Evolutionary conservation across 179 eudicot species (phyloP), one percentile per base, ranked within the genome.

Genomic region (Spinacia oleracea): DNA sequence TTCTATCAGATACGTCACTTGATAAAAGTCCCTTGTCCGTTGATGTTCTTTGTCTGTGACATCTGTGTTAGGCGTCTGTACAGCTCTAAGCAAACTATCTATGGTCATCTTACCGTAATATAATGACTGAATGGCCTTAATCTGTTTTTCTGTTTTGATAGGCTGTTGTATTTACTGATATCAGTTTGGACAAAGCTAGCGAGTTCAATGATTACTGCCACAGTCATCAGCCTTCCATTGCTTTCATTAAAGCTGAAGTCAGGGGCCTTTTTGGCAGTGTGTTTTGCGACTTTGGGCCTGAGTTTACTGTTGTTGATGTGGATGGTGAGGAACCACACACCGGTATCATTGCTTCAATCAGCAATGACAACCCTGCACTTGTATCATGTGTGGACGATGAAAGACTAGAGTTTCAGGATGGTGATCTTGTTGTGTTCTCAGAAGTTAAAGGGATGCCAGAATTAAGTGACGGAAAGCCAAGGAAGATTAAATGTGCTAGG

Each of bases 271-370:
- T 94, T 84, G 98, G 97, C 32, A 82, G 84, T 79, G 89, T 86
- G 42, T 94, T 94, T 67, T 92, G 94, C 59, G 98, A 94, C 82
- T 94, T 93, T 79, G 97, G 97, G 75, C 97, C 96, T n/a, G 90
- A 87, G 84, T 94, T 94, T 81, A 91, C 96, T 35, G 96, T 94
- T 63, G 25, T 79, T 64, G 97, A 94, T 80, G 93, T 93, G 72
- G 97, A 93, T 81, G 97, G 98, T 12, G 93, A 94, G 83, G 98
- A 94, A 73, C 97, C 98, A 69, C 94, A 93, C 68, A 82, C 94
- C 20, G 97, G 94, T 51, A 94, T 93, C 34, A 87, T 94, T 84
- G 97, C 94, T 83, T 92, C 96, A 23, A 86, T 93, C 75, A 91
- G 96, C 81, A 94, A 94, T 76, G 98, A 88, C 78, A 90, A 90